phyloP scores from a whole-genome alignment of 2,329 filamentous ascomycete species.

The Trichoderma sp. region DNA sequence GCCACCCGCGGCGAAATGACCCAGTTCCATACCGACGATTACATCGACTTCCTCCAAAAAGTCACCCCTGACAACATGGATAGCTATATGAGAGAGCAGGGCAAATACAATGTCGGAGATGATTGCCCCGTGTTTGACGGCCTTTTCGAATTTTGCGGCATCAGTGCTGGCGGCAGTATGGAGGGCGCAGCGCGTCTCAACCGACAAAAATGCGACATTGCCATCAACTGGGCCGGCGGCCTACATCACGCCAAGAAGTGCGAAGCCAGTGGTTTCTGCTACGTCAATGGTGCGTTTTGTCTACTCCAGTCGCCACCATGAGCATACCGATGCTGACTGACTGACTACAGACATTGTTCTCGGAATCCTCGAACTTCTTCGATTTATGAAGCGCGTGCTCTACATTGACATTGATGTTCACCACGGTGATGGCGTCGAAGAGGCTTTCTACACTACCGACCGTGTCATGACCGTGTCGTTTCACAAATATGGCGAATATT shows the following conservation, averaged over 20 bases:
- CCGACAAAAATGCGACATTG: conserved; percentile 90
- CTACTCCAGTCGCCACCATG: not conserved
- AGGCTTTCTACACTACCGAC: conserved; percentile 90
- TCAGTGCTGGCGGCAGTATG: conserved; percentile 91
- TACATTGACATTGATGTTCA: conserved; percentile 97
- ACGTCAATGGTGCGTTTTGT: conserved; percentile 74
- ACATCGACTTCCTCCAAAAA: conserved; percentile 91
- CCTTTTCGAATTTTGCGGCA: conserved; percentile 93
- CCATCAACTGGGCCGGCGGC: conserved; percentile 96
- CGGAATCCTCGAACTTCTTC: conserved; percentile 86
- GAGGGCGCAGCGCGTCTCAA: conserved; percentile 89
- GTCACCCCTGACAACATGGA: conserved; percentile 99
- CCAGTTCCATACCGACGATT: conserved; percentile 92
- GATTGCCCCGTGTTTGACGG: conserved; percentile 98
- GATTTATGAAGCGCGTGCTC: conserved; percentile 88
- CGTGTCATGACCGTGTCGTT: conserved; percentile 91
- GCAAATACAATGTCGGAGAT: conserved; percentile 90
- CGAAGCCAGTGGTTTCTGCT: conserved; percentile 96
- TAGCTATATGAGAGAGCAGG: conserved; percentile 83
- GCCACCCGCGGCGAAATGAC: conserved; percentile 87
- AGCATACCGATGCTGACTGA: conserved; percentile 1
- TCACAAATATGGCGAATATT: conserved; percentile 97
- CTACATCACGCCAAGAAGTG: conserved; percentile 97
- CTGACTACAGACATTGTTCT: conserved; percentile 77
- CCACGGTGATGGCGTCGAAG: conserved; percentile 89